These are phyloP conservation scores for Nephromyces sp. DNA, from an alignment of 169 alveolate genomes.

Conservation along the genomic window DNA sequence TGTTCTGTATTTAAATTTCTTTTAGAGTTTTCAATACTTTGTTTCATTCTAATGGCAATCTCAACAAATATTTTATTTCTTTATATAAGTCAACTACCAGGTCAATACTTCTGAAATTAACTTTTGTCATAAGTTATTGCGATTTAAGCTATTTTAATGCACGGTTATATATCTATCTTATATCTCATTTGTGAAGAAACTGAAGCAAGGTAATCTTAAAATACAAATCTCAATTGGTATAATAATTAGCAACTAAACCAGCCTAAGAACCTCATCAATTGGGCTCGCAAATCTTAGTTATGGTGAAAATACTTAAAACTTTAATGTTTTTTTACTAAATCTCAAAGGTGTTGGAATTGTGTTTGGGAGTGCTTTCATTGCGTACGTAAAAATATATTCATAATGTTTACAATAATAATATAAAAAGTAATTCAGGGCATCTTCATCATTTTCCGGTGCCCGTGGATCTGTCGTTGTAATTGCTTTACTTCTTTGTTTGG, in stretches of 20 bases:
- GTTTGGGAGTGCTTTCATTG: background rate
- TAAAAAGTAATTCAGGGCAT: background rate
- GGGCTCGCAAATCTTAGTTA: background rate
- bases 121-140: background rate
- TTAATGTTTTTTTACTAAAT: background rate
- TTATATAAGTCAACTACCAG: background rate
- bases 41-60: background rate
- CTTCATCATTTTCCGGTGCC: background rate
- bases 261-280: background rate
- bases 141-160: background rate
- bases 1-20: too few species aligned
- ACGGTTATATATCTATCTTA: background rate
- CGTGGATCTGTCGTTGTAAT: background rate
- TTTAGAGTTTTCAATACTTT: background rate
- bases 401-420: background rate
- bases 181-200: background rate
- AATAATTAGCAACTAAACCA: background rate
- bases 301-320: background rate
- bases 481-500: background rate
- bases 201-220: background rate
- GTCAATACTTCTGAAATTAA: background rate
- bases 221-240: background rate
- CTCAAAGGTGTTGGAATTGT: background rate
- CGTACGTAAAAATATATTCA: background rate
- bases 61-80: background rate